A percentile compares a stretch with the other conserved stretches of the same genome.
Evolutionary conservation across 495 filamentous ascomycete genomes (phyloP).

Genomic region (Neurospora sp.): DNA sequence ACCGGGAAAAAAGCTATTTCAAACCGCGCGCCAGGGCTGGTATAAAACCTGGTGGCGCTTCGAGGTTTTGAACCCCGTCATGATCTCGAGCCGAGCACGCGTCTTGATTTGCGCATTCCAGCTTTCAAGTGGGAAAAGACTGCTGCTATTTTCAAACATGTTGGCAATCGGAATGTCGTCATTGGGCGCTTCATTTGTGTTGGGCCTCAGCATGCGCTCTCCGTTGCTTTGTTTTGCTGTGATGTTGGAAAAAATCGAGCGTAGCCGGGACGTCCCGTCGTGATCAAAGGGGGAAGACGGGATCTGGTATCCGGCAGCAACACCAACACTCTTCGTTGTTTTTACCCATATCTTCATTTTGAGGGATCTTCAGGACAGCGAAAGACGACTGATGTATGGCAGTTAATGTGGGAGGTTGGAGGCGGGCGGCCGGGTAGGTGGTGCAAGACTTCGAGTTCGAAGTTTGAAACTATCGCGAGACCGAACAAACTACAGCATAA

Average conservation of each 20-base stretch:
- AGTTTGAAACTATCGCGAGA: neutral
- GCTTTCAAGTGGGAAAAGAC: neutral
- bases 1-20: neutral
- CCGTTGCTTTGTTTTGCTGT: neutral
- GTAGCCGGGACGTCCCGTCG: neutral
- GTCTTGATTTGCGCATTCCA: neutral
- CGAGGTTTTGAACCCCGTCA: neutral
- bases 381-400: neutral
- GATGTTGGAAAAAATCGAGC: neutral
- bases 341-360: neutral
- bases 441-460: neutral
- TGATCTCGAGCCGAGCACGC: neutral
- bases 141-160: neutral
- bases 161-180: neutral
- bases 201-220: neutral
- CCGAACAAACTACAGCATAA: neutral
- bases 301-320: neutral
- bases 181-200: neutral
- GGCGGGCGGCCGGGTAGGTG: neutral
- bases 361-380: neutral
- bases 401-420: neutral
- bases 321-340: neutral
- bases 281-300: neutral
- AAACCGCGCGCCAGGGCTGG: neutral
- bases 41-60: neutral